Base-by-base conservation (phyloP, 257 asterid genomes). In the Solanum bulbocastanum region DNA sequence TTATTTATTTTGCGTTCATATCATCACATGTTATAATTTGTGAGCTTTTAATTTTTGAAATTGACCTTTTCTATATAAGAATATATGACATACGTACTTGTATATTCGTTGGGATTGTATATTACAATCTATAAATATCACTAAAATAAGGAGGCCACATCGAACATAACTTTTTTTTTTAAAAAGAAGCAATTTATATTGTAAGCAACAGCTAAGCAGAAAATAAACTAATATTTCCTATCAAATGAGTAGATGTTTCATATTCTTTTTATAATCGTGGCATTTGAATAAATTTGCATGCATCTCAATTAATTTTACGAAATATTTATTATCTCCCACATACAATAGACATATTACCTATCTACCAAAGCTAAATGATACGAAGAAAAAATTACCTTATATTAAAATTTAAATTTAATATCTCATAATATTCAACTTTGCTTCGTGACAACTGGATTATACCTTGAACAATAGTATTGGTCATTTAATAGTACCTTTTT, bases 211-310 rank as follows among this genome's bases (percentile, higher is more conserved):
- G n/a, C 49, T 35, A 40, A 42, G 18, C 62, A 42, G 60, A n/a
- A 78, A 79, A 79, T 18, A 58, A 58, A 58, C 25, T 58, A 58
- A 20, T 58, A 58, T 74, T 71, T 73, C 30, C 27, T 35, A 35
- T 8, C 30, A 72, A 72, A 73, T 35, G 46, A 18, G 81, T 20
- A 60, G 25, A 58, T 6, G n/a, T 58, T 20, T 56, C 1, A 6
- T 56, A 18, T 1, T 56, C 2, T 60, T 60, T 56, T 58, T 58
- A 10, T 62, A 62, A 62, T 23, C 0, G 0, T 23, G 14, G 5
- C 0, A 62, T 62, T 12, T 1, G 30, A 62, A 23, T n/a, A 22
- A 23, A 0, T 62, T 23, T 10, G 0, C 25, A 4, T 3, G 0
- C 14, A 60, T 60, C 3, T 60, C 1, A 10, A 60, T 60, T 23